phyloP scores from a whole-genome alignment of 2,329 filamentous ascomycete species.

The Sporothrix euskadiensis region DNA sequence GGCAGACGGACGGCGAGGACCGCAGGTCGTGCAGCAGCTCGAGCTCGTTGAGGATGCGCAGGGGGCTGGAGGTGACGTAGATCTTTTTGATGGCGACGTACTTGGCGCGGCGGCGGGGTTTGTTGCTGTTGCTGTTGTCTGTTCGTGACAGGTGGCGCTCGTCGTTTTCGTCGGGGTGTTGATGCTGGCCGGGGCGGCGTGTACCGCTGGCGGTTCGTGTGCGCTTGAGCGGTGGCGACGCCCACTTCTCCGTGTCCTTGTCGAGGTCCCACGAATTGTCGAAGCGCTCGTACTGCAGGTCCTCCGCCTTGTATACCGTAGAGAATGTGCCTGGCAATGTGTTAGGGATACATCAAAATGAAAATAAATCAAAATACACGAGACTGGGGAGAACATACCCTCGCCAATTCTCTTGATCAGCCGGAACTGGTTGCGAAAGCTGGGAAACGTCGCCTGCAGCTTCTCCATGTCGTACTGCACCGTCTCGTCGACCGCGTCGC shows the following conservation, averaged over 20 bases:
- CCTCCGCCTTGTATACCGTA: slow-evolving; percentile 97
- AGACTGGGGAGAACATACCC: slow-evolving; percentile 54
- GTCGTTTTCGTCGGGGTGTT: neutral
- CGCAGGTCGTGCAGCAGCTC: slow-evolving; percentile 87
- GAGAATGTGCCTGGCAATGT: slow-evolving; percentile 81
- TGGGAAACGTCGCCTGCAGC: slow-evolving; percentile 77
- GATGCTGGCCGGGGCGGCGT: slow-evolving; percentile 31
- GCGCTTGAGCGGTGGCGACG: slow-evolving; percentile 63
- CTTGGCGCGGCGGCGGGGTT: slow-evolving; percentile 54
- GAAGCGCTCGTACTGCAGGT: slow-evolving; percentile 79
- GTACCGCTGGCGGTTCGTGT: slow-evolving; percentile 42
- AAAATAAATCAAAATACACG: neutral
- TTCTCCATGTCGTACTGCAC: slow-evolving; percentile 86
- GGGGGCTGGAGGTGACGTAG: slow-evolving; percentile 93
- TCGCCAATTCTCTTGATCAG: slow-evolving; percentile 97
- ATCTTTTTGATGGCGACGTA: slow-evolving; percentile 99
- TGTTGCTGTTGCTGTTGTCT: neutral
- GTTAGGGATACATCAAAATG: neutral
- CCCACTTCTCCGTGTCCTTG: slow-evolving; percentile 65
- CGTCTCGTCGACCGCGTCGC: slow-evolving; percentile 62
- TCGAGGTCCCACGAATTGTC: slow-evolving; percentile 85
- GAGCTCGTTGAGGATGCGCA: slow-evolving; percentile 92
- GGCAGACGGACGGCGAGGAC: slow-evolving; percentile 81
- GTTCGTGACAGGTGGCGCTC: neutral
- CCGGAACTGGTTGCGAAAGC: slow-evolving; percentile 80